Percentiles rank a stretch among this genome's conserved stretches.
Evolutionary conservation across 73 alveolate species (phyloP).

Genomic region (Paramecium tetraurelia): DNA sequence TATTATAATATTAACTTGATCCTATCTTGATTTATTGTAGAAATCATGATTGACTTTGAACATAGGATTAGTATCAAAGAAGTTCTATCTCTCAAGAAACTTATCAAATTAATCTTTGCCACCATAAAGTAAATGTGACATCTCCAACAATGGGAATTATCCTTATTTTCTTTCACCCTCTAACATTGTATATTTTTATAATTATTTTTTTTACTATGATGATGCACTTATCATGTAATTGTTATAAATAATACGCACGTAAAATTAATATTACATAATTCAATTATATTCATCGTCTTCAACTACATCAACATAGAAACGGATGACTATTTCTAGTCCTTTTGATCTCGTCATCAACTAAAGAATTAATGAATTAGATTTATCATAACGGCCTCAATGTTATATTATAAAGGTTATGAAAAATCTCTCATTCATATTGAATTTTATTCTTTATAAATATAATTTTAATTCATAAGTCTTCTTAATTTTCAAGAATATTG

Average conservation of each 20-base stretch:
- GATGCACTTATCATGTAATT: not conserved
- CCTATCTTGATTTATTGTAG: not conserved
- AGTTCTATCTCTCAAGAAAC: not conserved
- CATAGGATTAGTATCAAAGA: not conserved
- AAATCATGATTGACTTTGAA: not conserved
- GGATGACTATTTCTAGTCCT: not conserved
- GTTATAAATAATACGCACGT: constrained; percentile 10
- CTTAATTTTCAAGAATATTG: not conserved
- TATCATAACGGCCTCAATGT: not conserved
- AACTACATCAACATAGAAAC: not conserved
- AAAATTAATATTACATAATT: not conserved
- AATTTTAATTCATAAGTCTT: not conserved
- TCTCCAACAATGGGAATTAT: not conserved
- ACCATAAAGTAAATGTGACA: not conserved
- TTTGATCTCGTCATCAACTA: not conserved
- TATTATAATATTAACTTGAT: not conserved
- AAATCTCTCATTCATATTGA: not conserved
- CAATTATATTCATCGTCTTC: constrained; percentile 35
- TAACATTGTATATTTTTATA: not conserved
- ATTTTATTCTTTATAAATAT: not conserved
- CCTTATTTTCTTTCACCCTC: constrained; percentile 16
- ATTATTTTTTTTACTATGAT: not conserved
- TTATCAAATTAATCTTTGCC: not conserved
- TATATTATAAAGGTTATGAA: not conserved
- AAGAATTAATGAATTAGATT: not conserved